Evolutionary conservation across 2,329 filamentous ascomycete species (phyloP).

Genomic region (Lachnellula cervina): DNA sequence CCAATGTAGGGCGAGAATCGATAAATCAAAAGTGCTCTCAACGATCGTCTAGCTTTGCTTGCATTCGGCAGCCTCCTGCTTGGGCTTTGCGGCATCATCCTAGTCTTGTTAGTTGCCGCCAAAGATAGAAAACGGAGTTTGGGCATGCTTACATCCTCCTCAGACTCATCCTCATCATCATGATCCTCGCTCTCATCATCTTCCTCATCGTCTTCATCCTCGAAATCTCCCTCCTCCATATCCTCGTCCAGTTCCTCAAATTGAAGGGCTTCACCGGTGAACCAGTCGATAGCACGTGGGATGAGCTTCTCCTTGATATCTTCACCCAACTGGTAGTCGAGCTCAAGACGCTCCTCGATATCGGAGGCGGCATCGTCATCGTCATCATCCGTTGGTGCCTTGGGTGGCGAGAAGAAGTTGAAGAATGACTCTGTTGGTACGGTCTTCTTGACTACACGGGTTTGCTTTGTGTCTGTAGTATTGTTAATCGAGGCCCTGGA

Average conservation of each 20-base stretch:
- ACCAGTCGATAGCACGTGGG: constrained; percentile 97
- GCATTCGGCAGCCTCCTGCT: constrained; percentile 92
- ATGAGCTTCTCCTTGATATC: constrained; percentile 99
- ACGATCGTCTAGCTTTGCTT: constrained; percentile 71
- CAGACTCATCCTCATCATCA: constrained; percentile 70
- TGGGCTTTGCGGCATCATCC: constrained; percentile 85
- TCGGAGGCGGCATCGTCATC: constrained; percentile 74
- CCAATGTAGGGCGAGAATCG: neutral
- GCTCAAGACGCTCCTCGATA: constrained; percentile 94
- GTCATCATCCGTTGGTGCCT: constrained; percentile 69
- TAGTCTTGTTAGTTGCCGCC: constrained; percentile 35
- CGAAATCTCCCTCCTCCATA: constrained; percentile 74
- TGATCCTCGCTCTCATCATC: constrained; percentile 81
- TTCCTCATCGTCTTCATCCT: constrained; percentile 84
- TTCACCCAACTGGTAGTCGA: constrained; percentile 97
- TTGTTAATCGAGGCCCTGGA: neutral
- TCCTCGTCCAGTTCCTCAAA: constrained; percentile 91
- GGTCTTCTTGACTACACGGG: constrained; percentile 97
- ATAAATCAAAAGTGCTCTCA: neutral
- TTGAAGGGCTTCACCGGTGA: constrained; percentile 94
- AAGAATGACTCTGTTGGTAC: constrained; percentile 96
- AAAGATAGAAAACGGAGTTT: constrained; percentile 7
- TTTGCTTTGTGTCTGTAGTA: constrained; percentile 88
- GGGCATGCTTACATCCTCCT: constrained; percentile 60
- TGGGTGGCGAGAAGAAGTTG: constrained; percentile 91